These are phyloP conservation scores for Fraxinus velutina DNA, from an alignment of 305 asterid genomes.

Conservation along the genomic window DNA sequence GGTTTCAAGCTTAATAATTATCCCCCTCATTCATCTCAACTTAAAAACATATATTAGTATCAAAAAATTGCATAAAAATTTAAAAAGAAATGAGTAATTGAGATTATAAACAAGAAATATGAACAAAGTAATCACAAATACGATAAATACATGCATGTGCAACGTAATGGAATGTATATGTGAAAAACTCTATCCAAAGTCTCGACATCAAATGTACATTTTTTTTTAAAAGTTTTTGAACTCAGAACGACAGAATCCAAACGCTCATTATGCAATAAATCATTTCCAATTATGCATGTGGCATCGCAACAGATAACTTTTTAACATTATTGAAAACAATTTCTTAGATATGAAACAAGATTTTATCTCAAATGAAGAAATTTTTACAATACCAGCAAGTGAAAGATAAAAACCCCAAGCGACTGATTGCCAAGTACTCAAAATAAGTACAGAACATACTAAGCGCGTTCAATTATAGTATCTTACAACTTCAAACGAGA, in stretches of 20 bases:
- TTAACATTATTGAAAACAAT: neutral
- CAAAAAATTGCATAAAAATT: neutral
- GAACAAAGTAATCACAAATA: neutral
- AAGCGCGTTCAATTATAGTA: conserved; percentile 16
- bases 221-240: neutral
- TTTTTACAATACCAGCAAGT: conserved; percentile 16
- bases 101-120: neutral
- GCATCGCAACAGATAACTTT: neutral
- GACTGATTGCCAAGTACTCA: conserved; percentile 23
- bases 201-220: neutral
- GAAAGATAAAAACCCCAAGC: conserved; percentile 18
- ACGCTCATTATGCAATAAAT: conserved; percentile 6
- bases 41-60: neutral
- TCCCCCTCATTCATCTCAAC: neutral
- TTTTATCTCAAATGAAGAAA: conserved; percentile 1
- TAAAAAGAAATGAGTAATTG: neutral
- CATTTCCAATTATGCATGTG: neutral
- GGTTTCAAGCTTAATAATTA: neutral
- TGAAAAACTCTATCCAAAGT: neutral
- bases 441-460: conserved; percentile 2
- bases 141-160: neutral
- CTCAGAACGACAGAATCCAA: neutral
- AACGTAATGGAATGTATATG: neutral
- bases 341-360: conserved; percentile 4
- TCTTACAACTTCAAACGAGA: neutral